Base-by-base conservation (phyloP, 179 eudicot genomes). In the Heliamphora pulchella region DNA sequence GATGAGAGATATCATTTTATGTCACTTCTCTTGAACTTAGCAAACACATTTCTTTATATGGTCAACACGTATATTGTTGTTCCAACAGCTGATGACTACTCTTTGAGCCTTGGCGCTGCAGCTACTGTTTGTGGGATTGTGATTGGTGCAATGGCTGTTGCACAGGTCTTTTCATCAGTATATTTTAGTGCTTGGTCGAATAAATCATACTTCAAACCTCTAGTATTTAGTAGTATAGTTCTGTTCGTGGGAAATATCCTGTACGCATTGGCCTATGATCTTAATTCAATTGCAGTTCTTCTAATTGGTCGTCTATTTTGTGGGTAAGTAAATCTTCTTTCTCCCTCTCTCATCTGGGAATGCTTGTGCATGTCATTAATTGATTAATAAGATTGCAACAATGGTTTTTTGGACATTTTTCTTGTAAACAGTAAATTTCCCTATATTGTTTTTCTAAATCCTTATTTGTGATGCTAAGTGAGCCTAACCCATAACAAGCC, bases 101-200 rank as follows among this genome's bases (percentile, higher is more conserved):
- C 96, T 68, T 9, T 83, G 76, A 92, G 94, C 87, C 92, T 92
- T 73, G 97, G 94, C 55, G 94, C 94, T 79, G 92, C 92, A 73
- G 94, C 97, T n/a, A 92, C 97, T 43, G 94, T 91, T 73, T 92
- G 97, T 79, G 97, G 97, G 83, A 76, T 92, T n/a, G 83, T 92
- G 20, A 92, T 92, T 72, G 97, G 97, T 80, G 85, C 94, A 81
- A 92, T 92, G 97, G 97, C 97, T 46, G 86, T 92, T 70, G 97
- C 97, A 3, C 94, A 92, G 83, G 83, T 92, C 59, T 92, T 92
- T 86, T 92, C 97, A 47, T 90, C 95, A 5, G 91, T 91, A 22
- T 91, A 91, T 85, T 91, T 91, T 77, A 91, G 95, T 84, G 93
- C 94, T 79, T 92, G 97, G 97, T 91, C 97, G 1, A 92, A 92